phyloP scores from a whole-genome alignment of 768 basidiomycete genomes.

The Butyriboletus loyo region DNA sequence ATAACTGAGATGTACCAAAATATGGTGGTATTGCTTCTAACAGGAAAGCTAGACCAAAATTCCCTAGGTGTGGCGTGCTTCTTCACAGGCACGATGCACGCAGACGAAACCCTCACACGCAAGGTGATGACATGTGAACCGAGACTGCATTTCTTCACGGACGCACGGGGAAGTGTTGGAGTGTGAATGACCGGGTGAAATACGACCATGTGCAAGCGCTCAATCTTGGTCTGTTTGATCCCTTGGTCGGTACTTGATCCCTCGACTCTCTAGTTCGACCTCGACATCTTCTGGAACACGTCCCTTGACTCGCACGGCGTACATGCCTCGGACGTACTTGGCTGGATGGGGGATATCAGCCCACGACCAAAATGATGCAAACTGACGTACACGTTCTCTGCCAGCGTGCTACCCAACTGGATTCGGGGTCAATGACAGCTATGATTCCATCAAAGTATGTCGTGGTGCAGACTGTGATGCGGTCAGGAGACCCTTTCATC shows the following conservation, averaged over 20 bases:
- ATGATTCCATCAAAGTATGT: constrained; percentile 92
- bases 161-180: neutral
- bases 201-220: constrained; percentile 10
- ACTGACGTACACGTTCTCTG: constrained; percentile 78
- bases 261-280: constrained; percentile 69
- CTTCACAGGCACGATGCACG: constrained; percentile 3
- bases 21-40: constrained; percentile 8
- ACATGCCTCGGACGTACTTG: constrained; percentile 88
- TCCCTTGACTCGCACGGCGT: constrained; percentile 87
- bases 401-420: constrained; percentile 96
- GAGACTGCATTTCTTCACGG: neutral
- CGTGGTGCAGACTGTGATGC: constrained; percentile 84
- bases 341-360: constrained; percentile 43
- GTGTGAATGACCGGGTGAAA: neutral
- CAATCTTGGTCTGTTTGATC: constrained; percentile 78
- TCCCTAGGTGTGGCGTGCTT: constrained; percentile 1
- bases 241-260: constrained; percentile 81
- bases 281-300: constrained; percentile 85
- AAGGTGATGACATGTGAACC: constrained; percentile 15
- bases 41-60: constrained; percentile 3
- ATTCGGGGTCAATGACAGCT: constrained; percentile 78
- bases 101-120: constrained; percentile 2
- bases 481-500: constrained; percentile 87
- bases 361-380: neutral
- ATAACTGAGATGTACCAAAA: constrained; percentile 1